Base-by-base conservation (phyloP, 108 stramenopile species). In the Chaetoceros muelleri region DNA sequence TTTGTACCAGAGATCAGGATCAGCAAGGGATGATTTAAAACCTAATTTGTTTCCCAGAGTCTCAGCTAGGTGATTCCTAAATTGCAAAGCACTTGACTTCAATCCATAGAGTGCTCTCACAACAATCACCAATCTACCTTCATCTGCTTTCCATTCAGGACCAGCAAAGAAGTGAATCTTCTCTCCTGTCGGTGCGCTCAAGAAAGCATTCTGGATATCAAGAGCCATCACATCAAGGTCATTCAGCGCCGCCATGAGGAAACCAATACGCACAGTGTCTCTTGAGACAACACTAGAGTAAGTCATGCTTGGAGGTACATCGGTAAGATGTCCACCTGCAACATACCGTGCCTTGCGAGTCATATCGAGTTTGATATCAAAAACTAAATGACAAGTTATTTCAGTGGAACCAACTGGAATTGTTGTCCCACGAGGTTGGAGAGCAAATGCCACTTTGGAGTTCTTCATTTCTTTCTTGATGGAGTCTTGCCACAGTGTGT, bases 261-360 rank as follows among this genome's bases (percentile, higher is more conserved):
- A 50, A n/a, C n/a, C n/a, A n/a, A n/a, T n/a, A n/a, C n/a, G n/a
- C n/a, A n/a, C n/a, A n/a, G n/a, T n/a, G n/a, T n/a, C n/a, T n/a
- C n/a, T n/a, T n/a, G n/a, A n/a, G n/a, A n/a, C 80, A 10, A 76
- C 80, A 49, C 71, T 75, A 2, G 73, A 59, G 61, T 76, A 75
- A 0, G 76, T 82, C 8, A 71, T 57, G 2, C 40, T 28, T 18
- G 30, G 8, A 0, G 76, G 80, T 1, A 64, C 19, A 5, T 77
- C 76, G 0, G 69, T 67, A 23, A 48, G 53, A 44, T 60, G 49
- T 0, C 67, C 65, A 17, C 46, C 55, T 0, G 74, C 68, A 1
- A 73, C 61, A n/a, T 64, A 60, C 2, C 71, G 53, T 2, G 71
- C 74, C 45, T 66, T 73, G 16, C 71, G 27, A 10, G 56, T 70